Evolutionary conservation across 345 rosid species (phyloP).

Genomic region (Eucalyptus curtisii): DNA sequence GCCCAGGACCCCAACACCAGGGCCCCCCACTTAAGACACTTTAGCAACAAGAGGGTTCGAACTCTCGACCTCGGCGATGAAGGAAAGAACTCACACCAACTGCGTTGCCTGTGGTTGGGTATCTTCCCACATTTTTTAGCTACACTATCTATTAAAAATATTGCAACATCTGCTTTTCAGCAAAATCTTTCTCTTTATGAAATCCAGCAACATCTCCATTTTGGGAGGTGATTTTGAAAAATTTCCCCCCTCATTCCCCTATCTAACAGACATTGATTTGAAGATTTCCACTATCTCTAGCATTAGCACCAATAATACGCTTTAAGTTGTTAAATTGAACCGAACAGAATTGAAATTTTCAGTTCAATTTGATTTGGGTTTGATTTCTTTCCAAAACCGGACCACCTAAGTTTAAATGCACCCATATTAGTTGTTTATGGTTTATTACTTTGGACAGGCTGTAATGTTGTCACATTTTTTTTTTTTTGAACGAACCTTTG

Average conservation of each 20-base stretch:
- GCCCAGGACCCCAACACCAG: accelerated
- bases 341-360: background rate
- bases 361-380: background rate
- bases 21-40: accelerated
- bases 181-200: background rate
- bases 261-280: background rate
- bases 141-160: background rate
- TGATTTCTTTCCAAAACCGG: background rate
- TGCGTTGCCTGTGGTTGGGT: no score
- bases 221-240: background rate
- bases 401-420: background rate
- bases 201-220: background rate
- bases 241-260: background rate
- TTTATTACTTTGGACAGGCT: background rate
- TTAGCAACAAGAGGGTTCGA: accelerated
- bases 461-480: background rate
- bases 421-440: background rate
- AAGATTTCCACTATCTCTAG: background rate
- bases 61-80: no score
- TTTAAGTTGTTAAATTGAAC: background rate
- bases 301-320: background rate
- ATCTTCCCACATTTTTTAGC: background rate
- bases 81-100: accelerated
- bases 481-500: background rate
- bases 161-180: background rate